phyloP scores from a whole-genome alignment of 306 rosid species.

The Pyrus pyrifolia region DNA sequence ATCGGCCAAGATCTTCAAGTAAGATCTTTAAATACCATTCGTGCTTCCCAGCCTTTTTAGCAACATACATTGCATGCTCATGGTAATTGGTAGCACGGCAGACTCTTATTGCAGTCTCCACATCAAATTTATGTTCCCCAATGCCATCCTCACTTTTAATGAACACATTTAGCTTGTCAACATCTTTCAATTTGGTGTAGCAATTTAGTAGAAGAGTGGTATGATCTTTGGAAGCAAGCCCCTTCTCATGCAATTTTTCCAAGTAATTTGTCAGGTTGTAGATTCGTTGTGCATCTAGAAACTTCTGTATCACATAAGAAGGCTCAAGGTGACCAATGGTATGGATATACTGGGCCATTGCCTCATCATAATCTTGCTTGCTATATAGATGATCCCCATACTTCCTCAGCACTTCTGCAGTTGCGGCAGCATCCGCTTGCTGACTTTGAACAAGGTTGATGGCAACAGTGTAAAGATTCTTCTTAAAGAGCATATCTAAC shows the following conservation, averaged over 20 bases:
- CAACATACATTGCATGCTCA: slow-evolving; percentile 99
- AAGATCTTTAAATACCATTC: slow-evolving; percentile 94
- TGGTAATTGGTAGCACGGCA: slow-evolving; percentile 98
- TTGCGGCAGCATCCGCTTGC: slow-evolving; percentile 97
- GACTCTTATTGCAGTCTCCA: slow-evolving; percentile 86
- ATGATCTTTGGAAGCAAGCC: slow-evolving; percentile 96
- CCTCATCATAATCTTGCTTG: slow-evolving; percentile 96
- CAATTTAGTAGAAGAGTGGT: slow-evolving; percentile 82
- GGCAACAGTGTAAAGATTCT: slow-evolving; percentile 85
- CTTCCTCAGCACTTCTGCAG: slow-evolving; percentile 93
- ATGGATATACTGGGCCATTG: slow-evolving; percentile 88
- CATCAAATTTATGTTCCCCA: slow-evolving; percentile 85
- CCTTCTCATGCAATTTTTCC: slow-evolving; percentile 94
- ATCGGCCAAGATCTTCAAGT: slow-evolving; percentile 97
- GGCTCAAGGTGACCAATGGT: slow-evolving; percentile 99
- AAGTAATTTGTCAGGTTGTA: slow-evolving; percentile 93
- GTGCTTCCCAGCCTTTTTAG: slow-evolving; percentile 68
- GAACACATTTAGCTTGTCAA: slow-evolving; percentile 73
- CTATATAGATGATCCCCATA: slow-evolving; percentile 89
- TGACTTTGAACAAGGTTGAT: slow-evolving; percentile 96
- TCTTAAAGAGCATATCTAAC: slow-evolving; percentile 93
- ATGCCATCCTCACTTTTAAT: slow-evolving; percentile 76
- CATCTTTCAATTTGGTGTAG: slow-evolving; percentile 95
- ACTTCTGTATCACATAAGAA: slow-evolving; percentile 92
- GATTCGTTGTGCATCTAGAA: slow-evolving; percentile 96